These are phyloP conservation scores for Isabelozyma rhagii DNA, from an alignment of 805 yeast species.

Conservation along the genomic window DNA sequence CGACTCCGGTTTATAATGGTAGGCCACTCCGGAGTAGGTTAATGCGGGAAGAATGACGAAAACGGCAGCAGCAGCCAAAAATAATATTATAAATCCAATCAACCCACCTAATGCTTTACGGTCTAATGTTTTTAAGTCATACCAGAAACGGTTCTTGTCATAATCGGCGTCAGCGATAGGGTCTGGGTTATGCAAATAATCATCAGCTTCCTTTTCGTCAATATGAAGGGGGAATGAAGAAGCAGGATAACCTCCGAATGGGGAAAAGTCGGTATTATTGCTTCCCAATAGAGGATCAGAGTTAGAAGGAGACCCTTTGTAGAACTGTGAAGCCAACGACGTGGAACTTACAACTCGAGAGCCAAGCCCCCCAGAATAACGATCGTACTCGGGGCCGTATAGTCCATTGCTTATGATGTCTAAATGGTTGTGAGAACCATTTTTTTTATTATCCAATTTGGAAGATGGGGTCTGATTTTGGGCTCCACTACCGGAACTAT, in stretches of 20 bases:
- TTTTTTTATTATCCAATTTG: not conserved
- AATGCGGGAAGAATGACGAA: slow-evolving; percentile 81
- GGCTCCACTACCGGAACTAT: not conserved
- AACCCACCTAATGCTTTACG: slow-evolving; percentile 59
- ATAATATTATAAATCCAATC: slow-evolving; percentile 55
- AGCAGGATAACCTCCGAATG: slow-evolving; percentile 97
- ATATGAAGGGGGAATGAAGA: slow-evolving; percentile 84
- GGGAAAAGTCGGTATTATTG: slow-evolving; percentile 66
- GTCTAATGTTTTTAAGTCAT: slow-evolving; percentile 68
- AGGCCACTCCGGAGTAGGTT: slow-evolving; percentile 71
- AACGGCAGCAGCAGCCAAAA: slow-evolving; percentile 60
- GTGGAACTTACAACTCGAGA: slow-evolving; percentile 58
- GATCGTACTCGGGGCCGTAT: slow-evolving; percentile 54
- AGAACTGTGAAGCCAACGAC: slow-evolving; percentile 23
- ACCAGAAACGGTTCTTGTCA: slow-evolving; percentile 63
- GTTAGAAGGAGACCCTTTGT: not conserved
- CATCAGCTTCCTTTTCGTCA: slow-evolving; percentile 94
- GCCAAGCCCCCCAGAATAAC: slow-evolving; percentile 62
- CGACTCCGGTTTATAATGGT: slow-evolving; percentile 7
- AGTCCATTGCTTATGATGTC: slow-evolving; percentile 1
- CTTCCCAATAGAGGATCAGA: slow-evolving; percentile 32
- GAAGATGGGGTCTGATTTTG: slow-evolving; percentile 18
- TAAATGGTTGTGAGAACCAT: not conserved
- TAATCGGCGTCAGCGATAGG: slow-evolving; percentile 88
- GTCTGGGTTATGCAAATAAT: slow-evolving; percentile 93